Conservation (phyloP, 306 rosid genomes). For the Malus orientalis region DNA sequence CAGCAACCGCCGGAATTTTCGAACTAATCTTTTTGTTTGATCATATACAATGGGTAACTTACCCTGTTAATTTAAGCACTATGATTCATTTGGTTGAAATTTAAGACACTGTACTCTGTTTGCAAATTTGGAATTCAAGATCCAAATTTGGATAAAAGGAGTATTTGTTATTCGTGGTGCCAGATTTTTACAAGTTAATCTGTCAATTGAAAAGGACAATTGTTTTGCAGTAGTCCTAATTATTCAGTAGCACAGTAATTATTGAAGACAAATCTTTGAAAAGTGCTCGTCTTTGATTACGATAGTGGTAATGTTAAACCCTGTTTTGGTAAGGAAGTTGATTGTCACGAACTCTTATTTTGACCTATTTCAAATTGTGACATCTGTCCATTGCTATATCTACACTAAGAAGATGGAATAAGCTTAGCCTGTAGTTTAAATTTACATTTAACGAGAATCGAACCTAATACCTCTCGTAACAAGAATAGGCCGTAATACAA, state of each 20-base stretch:
- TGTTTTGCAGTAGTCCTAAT: too few species aligned
- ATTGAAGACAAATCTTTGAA: too few species aligned
- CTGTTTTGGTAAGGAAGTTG: too few species aligned
- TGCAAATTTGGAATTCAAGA: background rate
- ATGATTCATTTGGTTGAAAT: background rate
- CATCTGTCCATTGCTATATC: too few species aligned
- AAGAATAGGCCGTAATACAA: too few species aligned
- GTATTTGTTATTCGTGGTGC: background rate
- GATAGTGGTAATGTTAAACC: too few species aligned
- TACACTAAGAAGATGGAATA: rapidly evolving
- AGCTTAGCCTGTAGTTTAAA: rapidly evolving
- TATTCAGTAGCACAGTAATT: too few species aligned
- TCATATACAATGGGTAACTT: background rate
- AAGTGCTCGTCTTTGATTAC: too few species aligned
- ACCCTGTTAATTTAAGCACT: background rate
- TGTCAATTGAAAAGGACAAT: too few species aligned
- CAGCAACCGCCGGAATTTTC: background rate
- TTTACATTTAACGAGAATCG: rapidly evolving
- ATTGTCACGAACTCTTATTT: too few species aligned
- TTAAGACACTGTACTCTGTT: background rate
- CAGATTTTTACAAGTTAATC: background rate
- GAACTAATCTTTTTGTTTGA: background rate
- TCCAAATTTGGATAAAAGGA: background rate
- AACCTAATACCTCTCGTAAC: rapidly evolving
- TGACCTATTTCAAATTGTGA: too few species aligned